phyloP scores from a whole-genome alignment of 2,329 filamentous ascomycete species.

The Neurospora crassa region DNA sequence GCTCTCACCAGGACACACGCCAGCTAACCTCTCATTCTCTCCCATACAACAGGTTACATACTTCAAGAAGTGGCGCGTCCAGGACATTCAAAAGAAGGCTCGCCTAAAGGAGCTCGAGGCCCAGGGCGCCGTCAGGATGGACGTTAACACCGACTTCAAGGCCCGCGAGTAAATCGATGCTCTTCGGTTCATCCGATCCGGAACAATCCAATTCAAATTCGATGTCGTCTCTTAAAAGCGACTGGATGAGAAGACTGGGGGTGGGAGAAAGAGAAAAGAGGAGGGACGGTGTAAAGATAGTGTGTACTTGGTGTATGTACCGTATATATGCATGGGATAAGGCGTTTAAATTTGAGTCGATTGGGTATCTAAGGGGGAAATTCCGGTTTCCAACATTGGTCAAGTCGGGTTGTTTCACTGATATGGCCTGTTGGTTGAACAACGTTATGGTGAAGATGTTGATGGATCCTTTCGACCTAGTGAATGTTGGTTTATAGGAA shows the following conservation, averaged over 20 bases:
- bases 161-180: not conserved
- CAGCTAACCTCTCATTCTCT: not conserved
- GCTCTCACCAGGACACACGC: not conserved
- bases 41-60: constrained; percentile 66
- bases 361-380: not conserved
- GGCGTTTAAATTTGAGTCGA: not conserved
- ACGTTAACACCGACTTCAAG: constrained; percentile 22
- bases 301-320: not conserved
- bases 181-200: not conserved
- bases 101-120: constrained; percentile 65
- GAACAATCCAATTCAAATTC: too few relatives aligned
- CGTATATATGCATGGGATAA: not conserved
- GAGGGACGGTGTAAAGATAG: not conserved
- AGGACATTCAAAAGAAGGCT: constrained; percentile 78
- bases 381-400: not conserved
- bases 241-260: not conserved
- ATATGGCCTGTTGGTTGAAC: not conserved
- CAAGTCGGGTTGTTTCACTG: not conserved
- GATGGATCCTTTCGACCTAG: not conserved
- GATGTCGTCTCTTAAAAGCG: too few relatives aligned
- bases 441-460: not conserved
- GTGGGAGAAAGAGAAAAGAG: not conserved
- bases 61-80: constrained; percentile 93
- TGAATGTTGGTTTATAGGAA: not conserved
- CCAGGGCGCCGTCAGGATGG: constrained; percentile 60